phyloP scores from a whole-genome alignment of 2,329 filamentous ascomycete genomes.

The Trichoderma simmonsii region DNA sequence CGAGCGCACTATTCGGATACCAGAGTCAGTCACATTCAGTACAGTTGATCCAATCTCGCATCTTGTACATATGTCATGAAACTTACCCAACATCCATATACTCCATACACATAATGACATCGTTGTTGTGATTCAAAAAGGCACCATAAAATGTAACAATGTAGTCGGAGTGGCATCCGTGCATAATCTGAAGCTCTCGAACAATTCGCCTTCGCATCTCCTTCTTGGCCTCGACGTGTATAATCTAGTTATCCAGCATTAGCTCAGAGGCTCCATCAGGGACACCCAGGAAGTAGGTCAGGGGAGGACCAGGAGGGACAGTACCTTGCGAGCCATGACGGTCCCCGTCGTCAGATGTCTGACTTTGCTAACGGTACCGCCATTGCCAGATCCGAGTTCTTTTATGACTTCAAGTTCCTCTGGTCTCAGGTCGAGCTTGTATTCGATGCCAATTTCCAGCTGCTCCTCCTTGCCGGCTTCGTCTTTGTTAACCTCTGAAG shows the following conservation, averaged over 20 bases:
- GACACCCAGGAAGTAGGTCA: slow-evolving; percentile 15
- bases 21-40: not conserved
- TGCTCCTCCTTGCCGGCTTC: slow-evolving; percentile 55
- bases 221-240: slow-evolving; percentile 96
- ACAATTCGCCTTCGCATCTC: slow-evolving; percentile 97
- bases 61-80: not conserved
- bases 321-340: slow-evolving; percentile 95
- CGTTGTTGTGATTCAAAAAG: slow-evolving; percentile 92
- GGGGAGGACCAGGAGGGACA: not conserved
- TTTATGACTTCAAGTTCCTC: slow-evolving; percentile 92
- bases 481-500: slow-evolving; percentile 59
- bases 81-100: slow-evolving; percentile 98
- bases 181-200: slow-evolving; percentile 95
- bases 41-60: not conserved
- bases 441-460: slow-evolving; percentile 95
- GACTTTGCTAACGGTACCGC: slow-evolving; percentile 97
- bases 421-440: slow-evolving; percentile 85
- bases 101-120: slow-evolving; percentile 99
- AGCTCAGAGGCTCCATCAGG: not conserved
- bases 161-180: slow-evolving; percentile 93
- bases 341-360: slow-evolving; percentile 92
- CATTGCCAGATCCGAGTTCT: slow-evolving; percentile 93
- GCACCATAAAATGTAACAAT: slow-evolving; percentile 98
- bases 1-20: slow-evolving; percentile 65
- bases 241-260: slow-evolving; percentile 59